phyloP scores from a whole-genome alignment of 805 yeast genomes.

The Jamesozyma rosinii region DNA sequence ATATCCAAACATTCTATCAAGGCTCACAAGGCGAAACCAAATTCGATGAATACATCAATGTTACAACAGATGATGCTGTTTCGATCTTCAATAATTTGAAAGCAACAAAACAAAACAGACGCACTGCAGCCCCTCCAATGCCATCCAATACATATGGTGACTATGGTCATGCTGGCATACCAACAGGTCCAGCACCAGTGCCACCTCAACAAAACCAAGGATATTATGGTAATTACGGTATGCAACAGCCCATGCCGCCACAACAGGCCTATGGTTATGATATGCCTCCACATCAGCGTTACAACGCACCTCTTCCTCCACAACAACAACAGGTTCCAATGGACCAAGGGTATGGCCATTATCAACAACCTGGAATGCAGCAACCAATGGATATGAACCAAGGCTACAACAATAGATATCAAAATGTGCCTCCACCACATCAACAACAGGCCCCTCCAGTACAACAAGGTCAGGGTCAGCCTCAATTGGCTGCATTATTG shows the following conservation, averaged over 20 bases:
- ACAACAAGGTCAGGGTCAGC: constrained; percentile 19
- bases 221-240: constrained; percentile 5
- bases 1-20: constrained; percentile 63
- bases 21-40: constrained; percentile 63
- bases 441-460: constrained; percentile 19
- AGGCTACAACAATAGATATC: constrained; percentile 12
- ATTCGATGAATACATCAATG: constrained; percentile 72
- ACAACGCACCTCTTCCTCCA: constrained; percentile 10
- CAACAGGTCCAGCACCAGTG: constrained; percentile 7
- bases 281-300: constrained; percentile 11
- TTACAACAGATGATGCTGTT: constrained; percentile 59
- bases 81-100: constrained; percentile 30
- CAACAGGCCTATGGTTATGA: constrained; percentile 13
- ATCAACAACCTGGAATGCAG: constrained; percentile 8
- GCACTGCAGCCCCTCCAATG: constrained; percentile 1
- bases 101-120: constrained; percentile 11
- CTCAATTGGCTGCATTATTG: constrained; percentile 20
- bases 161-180: constrained; percentile 1
- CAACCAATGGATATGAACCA: constrained; percentile 11
- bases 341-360: constrained; percentile 10
- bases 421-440: constrained; percentile 10
- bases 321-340: constrained; percentile 6
- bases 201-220: constrained; percentile 10
- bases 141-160: constrained; percentile 3
- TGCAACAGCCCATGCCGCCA: constrained; percentile 5